Evolutionary conservation across 352 stramenopile genomes (phyloP), one percentile per base, ranked within the genome.

Genomic region (Phytophthora chlamydospora): DNA sequence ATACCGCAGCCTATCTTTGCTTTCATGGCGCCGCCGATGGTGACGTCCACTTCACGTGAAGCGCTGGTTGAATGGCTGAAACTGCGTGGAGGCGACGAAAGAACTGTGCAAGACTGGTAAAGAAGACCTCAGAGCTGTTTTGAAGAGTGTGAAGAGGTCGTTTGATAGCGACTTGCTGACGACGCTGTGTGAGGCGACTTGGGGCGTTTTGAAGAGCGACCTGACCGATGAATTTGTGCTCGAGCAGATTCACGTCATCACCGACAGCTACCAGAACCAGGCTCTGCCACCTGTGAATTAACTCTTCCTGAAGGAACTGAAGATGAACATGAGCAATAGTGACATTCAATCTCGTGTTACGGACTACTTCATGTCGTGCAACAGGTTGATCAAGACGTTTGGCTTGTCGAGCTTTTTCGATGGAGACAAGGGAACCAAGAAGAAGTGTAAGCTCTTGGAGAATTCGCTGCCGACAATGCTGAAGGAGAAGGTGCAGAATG

Each of bases 51-150:
- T 11, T 40, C 53, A 8, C 17, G 43, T 21, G 34, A 62, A 13
- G 53, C 12, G 11, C 17, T 62, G 24, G 16, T 62, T n/a, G 42
- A 62, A 19, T 62, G 53, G 53, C 19, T 53, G 34, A 62, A 62
- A 21, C 41, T 52, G 1, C 29, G 53, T 52, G 41, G 33, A 62
- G 3, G 43, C 53, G 19, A 53, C 27, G 35, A 58, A 47, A 9
- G 50, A 58, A 16, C 21, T 36, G 6, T 58, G 50, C 38, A 58
- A 58, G 24, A 36, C 46, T 11, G 33, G 53, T 8, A 62, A 62
- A 21, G 40, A 62, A 29, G 42, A 54, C 36, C 5, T 52, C 5
- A 41, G 31, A 1, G 19, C 53, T 14, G 42, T 54, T 13, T 24
- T 62, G 33, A 45, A 33, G 42, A 62, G 53, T 27, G 36, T 54